Percentiles rank a stretch among this genome's conserved stretches.
Evolutionary conservation across 2,329 filamentous ascomycete genomes (phyloP).

Genomic region (Trichophyton equinum): DNA sequence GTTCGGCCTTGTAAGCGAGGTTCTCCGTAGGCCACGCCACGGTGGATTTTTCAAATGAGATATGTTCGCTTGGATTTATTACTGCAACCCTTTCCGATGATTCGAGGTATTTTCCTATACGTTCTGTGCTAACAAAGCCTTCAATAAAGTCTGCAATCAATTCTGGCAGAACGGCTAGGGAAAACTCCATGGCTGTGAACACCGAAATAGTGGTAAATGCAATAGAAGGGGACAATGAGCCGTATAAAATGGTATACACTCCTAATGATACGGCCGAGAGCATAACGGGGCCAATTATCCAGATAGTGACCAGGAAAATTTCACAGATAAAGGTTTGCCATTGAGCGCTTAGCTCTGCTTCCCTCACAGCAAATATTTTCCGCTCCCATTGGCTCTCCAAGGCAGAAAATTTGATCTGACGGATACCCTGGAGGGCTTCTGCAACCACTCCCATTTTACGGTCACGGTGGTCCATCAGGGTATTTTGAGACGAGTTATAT

Average conservation of each 20-base stretch:
- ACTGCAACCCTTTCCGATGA: constrained; percentile 51
- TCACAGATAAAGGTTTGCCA: constrained; percentile 56
- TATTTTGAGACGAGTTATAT: constrained; percentile 53
- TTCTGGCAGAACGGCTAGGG: constrained; percentile 59
- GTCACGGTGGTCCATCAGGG: constrained; percentile 63
- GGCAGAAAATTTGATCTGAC: constrained; percentile 75
- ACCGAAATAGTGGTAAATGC: constrained; percentile 68
- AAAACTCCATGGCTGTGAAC: constrained; percentile 60
- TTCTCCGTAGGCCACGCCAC: constrained; percentile 63
- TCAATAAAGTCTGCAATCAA: constrained; percentile 59
- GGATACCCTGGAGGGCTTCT: constrained; percentile 64
- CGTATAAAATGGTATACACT: constrained; percentile 53
- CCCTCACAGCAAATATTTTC: constrained; percentile 52
- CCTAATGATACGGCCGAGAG: constrained; percentile 59
- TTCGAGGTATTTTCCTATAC: constrained; percentile 59
- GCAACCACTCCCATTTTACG: constrained; percentile 63
- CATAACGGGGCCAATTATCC: constrained; percentile 61
- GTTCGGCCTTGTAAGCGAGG: constrained; percentile 42
- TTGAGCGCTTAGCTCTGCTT: constrained; percentile 53
- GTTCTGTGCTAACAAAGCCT: constrained; percentile 56
- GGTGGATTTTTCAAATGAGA: constrained; percentile 54
- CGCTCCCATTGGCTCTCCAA: constrained; percentile 62
- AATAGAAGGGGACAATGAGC: constrained; percentile 54
- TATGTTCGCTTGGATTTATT: constrained; percentile 44
- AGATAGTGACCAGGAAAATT: constrained; percentile 51